phyloP scores from a whole-genome alignment of 2,329 filamentous ascomycete genomes.

The Phyllosticta paracitricarpa region DNA sequence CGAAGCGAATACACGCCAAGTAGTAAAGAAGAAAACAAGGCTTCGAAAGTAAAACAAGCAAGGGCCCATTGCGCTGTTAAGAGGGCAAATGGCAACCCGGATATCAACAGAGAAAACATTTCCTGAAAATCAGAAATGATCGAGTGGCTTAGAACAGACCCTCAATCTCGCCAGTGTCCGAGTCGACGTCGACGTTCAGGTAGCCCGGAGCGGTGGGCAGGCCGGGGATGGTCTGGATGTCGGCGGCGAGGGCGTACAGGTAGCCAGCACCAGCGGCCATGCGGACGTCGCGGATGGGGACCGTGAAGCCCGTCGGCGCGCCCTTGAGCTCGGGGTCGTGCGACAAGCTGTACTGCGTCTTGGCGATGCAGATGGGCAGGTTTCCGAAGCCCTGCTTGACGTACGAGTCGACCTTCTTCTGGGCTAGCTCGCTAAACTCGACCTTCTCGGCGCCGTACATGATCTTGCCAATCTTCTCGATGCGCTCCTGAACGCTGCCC shows the following conservation, averaged over 20 bases:
- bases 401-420: constrained; percentile 94
- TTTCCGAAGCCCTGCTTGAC: constrained; percentile 85
- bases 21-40: neutral
- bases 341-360: constrained; percentile 95
- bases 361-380: constrained; percentile 90
- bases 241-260: constrained; percentile 86
- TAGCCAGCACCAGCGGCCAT: constrained; percentile 93
- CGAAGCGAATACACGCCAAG: neutral
- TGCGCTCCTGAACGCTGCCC: constrained; percentile 70
- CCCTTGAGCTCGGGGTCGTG: constrained; percentile 93
- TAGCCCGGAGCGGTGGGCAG: constrained; percentile 92
- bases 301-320: constrained; percentile 84
- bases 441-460: constrained; percentile 92
- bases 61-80: neutral
- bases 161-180: constrained; percentile 43
- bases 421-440: constrained; percentile 86
- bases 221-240: constrained; percentile 97
- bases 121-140: neutral
- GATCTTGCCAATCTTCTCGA: constrained; percentile 77
- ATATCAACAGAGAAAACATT: neutral
- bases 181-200: constrained; percentile 71
- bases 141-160: constrained; percentile 63
- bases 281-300: constrained; percentile 87
- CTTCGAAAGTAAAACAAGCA: neutral
- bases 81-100: neutral